phyloP scores from a whole-genome alignment of 2,329 filamentous ascomycete species.

The Phaeosphaeria sp. region DNA sequence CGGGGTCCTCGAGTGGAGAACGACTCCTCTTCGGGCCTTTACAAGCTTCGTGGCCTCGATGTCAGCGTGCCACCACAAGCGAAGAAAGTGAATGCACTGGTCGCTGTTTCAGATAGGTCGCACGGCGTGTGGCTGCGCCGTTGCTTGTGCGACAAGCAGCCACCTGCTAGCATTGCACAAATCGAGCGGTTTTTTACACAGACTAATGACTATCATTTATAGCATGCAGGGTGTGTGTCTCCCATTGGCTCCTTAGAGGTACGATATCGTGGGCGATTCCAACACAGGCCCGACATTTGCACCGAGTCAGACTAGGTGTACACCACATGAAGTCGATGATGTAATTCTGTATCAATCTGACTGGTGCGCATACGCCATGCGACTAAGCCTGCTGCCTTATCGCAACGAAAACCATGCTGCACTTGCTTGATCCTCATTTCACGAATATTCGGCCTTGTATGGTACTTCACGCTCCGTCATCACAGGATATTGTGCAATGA shows the following conservation, averaged over 20 bases:
- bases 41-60: constrained; percentile 4
- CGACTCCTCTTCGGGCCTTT: constrained; percentile 5
- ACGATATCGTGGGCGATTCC: not conserved
- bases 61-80: not conserved
- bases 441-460: not conserved
- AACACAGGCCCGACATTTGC: constrained; percentile 16
- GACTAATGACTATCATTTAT: constrained; percentile 20
- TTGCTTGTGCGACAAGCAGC: not conserved
- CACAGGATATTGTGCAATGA: not conserved
- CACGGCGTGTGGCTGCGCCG: not conserved
- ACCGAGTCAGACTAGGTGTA: constrained; percentile 13
- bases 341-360: not conserved
- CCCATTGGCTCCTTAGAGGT: constrained; percentile 20
- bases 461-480: not conserved
- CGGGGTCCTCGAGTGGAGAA: constrained; percentile 6
- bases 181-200: constrained; percentile 4
- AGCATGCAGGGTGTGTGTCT: constrained; percentile 4
- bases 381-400: not conserved
- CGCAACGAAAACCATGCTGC: not conserved
- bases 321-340: not conserved
- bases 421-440: not conserved
- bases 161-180: not conserved
- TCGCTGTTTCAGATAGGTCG: not conserved
- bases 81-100: not conserved
- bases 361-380: not conserved